Conservation (phyloP, 768 basidiomycete genomes). For the Termitomyces sp. region DNA sequence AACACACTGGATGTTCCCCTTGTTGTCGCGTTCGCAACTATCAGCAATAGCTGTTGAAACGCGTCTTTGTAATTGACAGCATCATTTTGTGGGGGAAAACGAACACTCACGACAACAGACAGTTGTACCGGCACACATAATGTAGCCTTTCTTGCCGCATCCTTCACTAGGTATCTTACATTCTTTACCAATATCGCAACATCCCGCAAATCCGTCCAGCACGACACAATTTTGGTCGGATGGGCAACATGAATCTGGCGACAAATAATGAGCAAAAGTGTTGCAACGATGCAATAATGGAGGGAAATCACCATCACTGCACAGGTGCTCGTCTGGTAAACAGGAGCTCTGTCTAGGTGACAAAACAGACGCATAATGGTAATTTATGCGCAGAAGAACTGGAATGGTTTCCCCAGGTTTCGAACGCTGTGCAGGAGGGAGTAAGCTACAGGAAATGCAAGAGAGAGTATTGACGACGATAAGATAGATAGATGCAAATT, state of each 20-base stretch:
- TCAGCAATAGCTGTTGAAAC: neutral
- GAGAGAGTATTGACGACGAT: neutral
- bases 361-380: neutral
- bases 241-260: neutral
- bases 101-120: constrained; percentile 1
- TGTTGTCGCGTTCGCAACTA: neutral
- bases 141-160: neutral
- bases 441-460: neutral
- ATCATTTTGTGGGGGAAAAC: neutral
- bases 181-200: neutral
- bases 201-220: neutral
- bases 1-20: neutral
- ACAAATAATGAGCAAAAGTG: neutral
- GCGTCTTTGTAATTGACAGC: neutral
- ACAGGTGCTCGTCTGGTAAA: constrained; percentile 2
- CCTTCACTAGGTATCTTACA: neutral
- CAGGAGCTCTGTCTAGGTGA: constrained; percentile 5
- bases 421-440: neutral
- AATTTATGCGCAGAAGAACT: constrained; percentile 5
- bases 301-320: constrained; percentile 5
- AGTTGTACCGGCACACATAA: neutral
- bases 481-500: neutral
- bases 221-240: neutral
- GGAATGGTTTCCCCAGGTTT: neutral
- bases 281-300: neutral